These are phyloP conservation scores for Microbotryum saponariae DNA, from an alignment of 1,284 basidiomycete genomes.

Conservation along the genomic window DNA sequence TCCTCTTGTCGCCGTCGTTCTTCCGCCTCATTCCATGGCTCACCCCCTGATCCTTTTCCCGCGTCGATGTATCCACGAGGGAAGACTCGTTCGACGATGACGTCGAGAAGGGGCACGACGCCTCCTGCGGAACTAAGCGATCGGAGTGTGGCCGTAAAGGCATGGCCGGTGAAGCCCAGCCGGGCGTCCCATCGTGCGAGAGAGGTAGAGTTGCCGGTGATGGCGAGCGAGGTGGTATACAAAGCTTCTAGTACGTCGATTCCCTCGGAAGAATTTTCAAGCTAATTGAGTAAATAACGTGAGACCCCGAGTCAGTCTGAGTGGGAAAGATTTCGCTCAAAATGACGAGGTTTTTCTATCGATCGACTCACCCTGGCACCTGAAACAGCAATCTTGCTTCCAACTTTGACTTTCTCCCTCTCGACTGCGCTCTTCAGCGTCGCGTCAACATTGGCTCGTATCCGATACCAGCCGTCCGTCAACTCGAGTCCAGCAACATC, in stretches of 20 bases:
- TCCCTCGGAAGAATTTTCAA: constrained; percentile 65
- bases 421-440: constrained; percentile 62
- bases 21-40: constrained; percentile 62
- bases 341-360: not conserved
- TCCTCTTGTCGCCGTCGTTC: constrained; percentile 55
- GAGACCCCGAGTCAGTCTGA: not conserved
- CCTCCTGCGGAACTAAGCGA: constrained; percentile 80
- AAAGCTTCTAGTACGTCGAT: constrained; percentile 77
- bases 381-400: constrained; percentile 71
- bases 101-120: constrained; percentile 62
- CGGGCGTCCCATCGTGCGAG: constrained; percentile 79
- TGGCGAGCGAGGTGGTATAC: constrained; percentile 44
- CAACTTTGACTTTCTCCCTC: constrained; percentile 60
- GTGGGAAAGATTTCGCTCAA: too few species aligned
- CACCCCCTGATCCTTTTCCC: constrained; percentile 52
- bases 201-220: constrained; percentile 77
- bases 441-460: constrained; percentile 53
- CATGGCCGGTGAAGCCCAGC: constrained; percentile 60
- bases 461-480: constrained; percentile 92
- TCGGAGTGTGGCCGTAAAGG: constrained; percentile 65
- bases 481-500: constrained; percentile 57
- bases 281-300: constrained; percentile 44
- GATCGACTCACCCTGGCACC: constrained; percentile 61
- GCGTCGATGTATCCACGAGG: constrained; percentile 41
- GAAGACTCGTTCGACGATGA: constrained; percentile 60